Percentiles rank a stretch among this genome's conserved stretches.
phyloP scores from a whole-genome alignment of 805 yeast species.

The Metschnikowia chrysomelidarum region DNA sequence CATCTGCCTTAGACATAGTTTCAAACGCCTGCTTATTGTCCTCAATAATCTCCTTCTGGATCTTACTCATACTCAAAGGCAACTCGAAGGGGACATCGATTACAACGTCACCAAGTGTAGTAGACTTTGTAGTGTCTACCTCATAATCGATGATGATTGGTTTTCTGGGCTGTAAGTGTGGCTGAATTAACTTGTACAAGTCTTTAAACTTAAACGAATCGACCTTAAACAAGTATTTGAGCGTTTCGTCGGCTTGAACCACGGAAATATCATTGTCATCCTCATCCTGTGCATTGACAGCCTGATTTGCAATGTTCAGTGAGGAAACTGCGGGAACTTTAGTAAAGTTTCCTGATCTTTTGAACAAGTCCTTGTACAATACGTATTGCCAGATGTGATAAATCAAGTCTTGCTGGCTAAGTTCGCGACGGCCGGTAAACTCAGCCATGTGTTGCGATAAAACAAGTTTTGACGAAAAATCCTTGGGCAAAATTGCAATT shows the following conservation, averaged over 20 bases:
- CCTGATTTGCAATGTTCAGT: slow-evolving; percentile 19
- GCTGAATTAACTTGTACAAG: slow-evolving; percentile 63
- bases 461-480: slow-evolving; percentile 63
- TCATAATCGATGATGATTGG: slow-evolving; percentile 79
- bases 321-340: slow-evolving; percentile 40
- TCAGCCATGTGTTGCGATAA: slow-evolving; percentile 64
- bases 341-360: slow-evolving; percentile 27
- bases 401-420: slow-evolving; percentile 82
- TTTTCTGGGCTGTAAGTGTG: slow-evolving; percentile 73
- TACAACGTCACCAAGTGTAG: slow-evolving; percentile 77
- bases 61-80: slow-evolving; percentile 36
- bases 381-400: slow-evolving; percentile 79
- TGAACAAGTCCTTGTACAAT: slow-evolving; percentile 58
- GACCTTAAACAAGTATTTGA: slow-evolving; percentile 45
- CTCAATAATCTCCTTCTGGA: slow-evolving; percentile 38
- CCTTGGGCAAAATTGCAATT: slow-evolving; percentile 73
- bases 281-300: slow-evolving; percentile 20
- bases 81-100: slow-evolving; percentile 61
- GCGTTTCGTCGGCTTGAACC: slow-evolving; percentile 44
- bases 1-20: slow-evolving; percentile 43
- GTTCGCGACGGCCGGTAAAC: slow-evolving; percentile 72
- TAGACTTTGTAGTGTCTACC: slow-evolving; percentile 70
- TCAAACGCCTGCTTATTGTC: slow-evolving; percentile 40
- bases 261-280: slow-evolving; percentile 34
- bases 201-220: slow-evolving; percentile 66